These are phyloP conservation scores for Aurantiochytrium sp. DNA, from an alignment of 108 stramenopile genomes.

Conservation along the genomic window DNA sequence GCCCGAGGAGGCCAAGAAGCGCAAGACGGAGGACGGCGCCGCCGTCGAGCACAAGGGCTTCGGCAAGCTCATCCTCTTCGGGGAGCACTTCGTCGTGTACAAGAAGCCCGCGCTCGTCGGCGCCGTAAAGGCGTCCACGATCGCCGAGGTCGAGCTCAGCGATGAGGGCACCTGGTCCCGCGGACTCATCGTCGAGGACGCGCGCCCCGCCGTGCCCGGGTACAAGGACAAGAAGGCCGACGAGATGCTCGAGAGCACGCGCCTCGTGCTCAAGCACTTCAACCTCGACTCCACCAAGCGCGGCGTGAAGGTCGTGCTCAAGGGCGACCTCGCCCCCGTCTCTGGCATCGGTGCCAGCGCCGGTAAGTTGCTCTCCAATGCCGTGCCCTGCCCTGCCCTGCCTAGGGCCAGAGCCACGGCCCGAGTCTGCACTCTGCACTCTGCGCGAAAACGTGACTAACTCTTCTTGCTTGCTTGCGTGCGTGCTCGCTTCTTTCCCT, in stretches of 20 bases:
- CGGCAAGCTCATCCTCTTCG: conserved; percentile 78
- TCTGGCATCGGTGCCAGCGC: conserved; percentile 70
- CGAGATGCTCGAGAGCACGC: conserved; percentile 67
- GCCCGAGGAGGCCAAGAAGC: not conserved
- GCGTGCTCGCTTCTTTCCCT: not conserved
- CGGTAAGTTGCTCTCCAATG: not conserved
- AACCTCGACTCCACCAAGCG: conserved; percentile 52
- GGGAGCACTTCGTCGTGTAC: conserved; percentile 84
- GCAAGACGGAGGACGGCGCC: not conserved
- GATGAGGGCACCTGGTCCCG: not conserved
- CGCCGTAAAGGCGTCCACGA: conserved; percentile 74
- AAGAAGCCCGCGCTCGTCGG: conserved; percentile 76
- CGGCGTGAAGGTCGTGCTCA: conserved; percentile 65
- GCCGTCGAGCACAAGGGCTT: conserved; percentile 50
- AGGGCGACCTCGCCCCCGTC: conserved; percentile 71
- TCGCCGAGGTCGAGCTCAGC: conserved; percentile 56
- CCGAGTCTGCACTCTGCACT: too few species aligned
- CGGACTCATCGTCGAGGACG: conserved; percentile 63
- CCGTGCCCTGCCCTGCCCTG: too few species aligned
- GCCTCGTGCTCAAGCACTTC: conserved; percentile 67
- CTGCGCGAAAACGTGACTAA: too few species aligned
- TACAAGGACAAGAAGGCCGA: conserved; percentile 77
- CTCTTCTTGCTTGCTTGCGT: not conserved
- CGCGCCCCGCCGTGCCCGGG: conserved; percentile 73
- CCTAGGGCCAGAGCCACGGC: too few species aligned